Base-by-base conservation (phyloP, 164 flowering plant species). In the Magnolia sinica region DNA sequence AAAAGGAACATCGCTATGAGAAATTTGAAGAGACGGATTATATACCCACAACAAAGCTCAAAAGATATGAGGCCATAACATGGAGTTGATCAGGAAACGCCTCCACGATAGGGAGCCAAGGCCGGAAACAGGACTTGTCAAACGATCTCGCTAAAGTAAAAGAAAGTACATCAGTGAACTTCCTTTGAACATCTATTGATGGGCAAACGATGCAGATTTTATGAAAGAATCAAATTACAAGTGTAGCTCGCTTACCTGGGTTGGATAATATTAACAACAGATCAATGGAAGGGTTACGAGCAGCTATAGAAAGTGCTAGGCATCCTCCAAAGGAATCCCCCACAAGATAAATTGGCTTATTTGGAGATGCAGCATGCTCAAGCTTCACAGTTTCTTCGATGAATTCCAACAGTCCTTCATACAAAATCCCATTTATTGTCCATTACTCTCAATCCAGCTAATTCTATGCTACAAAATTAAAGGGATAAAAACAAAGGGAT, bases 321-420 rank as follows among this genome's bases (percentile, higher is more conserved):
- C 93, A 90, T 82, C 98, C 98, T 66, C 99, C 99, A 77, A 96
- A 87, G 50, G 99, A 96, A 84, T 96, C 98, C 20, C 98, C 98
- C 61, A 96, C 89, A 68, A 96, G 77, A 83, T 96, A 96, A 73
- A 96, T 90, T 59, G 97, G 98, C 79, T 81, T 92, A 58, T 86
- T 79, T 76, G 99, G 98, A 76, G 79, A 73, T 27, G 80, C 77
- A 64, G 86, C 83, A 88, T 90, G 87, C 85, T 93, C 92, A 27
- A n/a, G 71, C 80, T 85, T 89, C 80, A 93, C 82, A 50, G 94
- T 81, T 66, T 85, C 80, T 79, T 89, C 98, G 7, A 93, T 92
- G 73, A 87, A 76, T 76, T 87, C 82, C 67, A 95, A 85, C 82
- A 95, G 79, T 4, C 83, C 98, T 94, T 70, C 76, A 84, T 11